Evolutionary conservation across 306 rosid genomes (phyloP), one percentile per base, ranked within the genome.

Genomic region (Vigna radiata): DNA sequence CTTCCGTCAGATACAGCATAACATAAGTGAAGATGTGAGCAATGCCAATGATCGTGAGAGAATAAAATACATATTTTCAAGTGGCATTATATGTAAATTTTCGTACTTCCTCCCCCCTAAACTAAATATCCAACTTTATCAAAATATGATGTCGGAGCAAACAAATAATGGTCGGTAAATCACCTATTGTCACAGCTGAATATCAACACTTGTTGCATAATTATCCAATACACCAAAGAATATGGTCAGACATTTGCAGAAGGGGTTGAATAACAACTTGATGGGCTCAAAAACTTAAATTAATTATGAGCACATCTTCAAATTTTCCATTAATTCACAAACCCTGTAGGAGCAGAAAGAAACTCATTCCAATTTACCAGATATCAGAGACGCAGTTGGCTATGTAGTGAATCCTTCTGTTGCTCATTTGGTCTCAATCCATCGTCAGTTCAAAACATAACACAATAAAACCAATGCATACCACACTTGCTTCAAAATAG

Each of bases 401-500:
- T 46, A 67, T 80, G n/a, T 53, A 69, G 56, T 49, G 44, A 79
- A 68, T 39, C 67, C 65, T 79, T 59, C 29, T n/a, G 53, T 74
- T 52, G 29, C 48, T 44, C 37, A 49, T 67, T 66, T 82, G 54
- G 15, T 77, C 69, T 55, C 63, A 70, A 50, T 65, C 25, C 21
- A 9, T 39, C 13, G 23, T 58, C 67, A 39, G 7, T 19, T 52
- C 72, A 73, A 68, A 73, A 65, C 62, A 65, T 41, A 17, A 60
- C 55, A 50, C 58, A 67, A 50, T 13, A 49, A 83, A 73, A 29
- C 48, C 68, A 67, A 56, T 79, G 80, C 72, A 43, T 55, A 31
- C 29, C 70, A 41, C 58, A 66, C 83, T 85, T 79, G 82, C 77
- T 85, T 82, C 56, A 87, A 78, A 52, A 44, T 29, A 82, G 59